Evolutionary conservation across 2,329 filamentous ascomycete genomes (phyloP).

Genomic region (Eutypella sp.): DNA sequence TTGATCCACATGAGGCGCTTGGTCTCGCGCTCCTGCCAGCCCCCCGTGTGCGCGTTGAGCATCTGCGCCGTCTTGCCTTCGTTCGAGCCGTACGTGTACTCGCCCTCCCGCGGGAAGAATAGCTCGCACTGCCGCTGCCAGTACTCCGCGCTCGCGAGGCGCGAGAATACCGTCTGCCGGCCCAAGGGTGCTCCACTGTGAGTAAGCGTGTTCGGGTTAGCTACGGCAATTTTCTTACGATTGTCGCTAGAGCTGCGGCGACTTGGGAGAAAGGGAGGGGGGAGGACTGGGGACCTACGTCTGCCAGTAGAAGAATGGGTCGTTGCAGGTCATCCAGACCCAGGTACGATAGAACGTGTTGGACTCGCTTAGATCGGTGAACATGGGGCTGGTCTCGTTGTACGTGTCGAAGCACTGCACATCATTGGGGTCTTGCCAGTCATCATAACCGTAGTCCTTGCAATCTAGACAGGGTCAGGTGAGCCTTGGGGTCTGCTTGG

Average conservation of each 20-base stretch:
- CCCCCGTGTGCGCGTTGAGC: conserved; percentile 50
- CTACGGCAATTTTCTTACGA: not conserved
- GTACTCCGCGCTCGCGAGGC: conserved; percentile 46
- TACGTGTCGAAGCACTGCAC: conserved; percentile 50
- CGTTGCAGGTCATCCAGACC: conserved; percentile 59
- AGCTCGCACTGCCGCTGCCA: conserved; percentile 50
- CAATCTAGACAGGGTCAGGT: conserved; percentile 33
- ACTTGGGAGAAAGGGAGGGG: not conserved
- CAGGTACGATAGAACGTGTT: conserved; percentile 49
- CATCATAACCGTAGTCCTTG: conserved; percentile 39
- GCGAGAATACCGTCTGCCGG: conserved; percentile 44
- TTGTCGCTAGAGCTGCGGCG: too few species aligned
- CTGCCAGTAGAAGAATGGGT: conserved; percentile 56
- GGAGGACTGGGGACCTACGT: conserved; percentile 28
- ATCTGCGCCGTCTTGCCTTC: conserved; percentile 39
- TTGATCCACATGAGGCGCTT: conserved; percentile 54
- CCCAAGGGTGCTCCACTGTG: conserved; percentile 40
- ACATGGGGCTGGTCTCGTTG: conserved; percentile 43
- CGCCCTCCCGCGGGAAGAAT: conserved; percentile 47
- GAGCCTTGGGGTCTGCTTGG: too few species aligned
- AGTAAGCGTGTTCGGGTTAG: conserved; percentile 6
- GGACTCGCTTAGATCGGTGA: conserved; percentile 40
- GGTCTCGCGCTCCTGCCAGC: conserved; percentile 48
- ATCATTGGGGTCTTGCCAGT: conserved; percentile 35
- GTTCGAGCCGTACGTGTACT: conserved; percentile 44